Percentiles rank a stretch among this genome's conserved stretches.
These are phyloP conservation scores for Canavalia gladiata DNA, from an alignment of 306 rosid species.

Conservation along the genomic window DNA sequence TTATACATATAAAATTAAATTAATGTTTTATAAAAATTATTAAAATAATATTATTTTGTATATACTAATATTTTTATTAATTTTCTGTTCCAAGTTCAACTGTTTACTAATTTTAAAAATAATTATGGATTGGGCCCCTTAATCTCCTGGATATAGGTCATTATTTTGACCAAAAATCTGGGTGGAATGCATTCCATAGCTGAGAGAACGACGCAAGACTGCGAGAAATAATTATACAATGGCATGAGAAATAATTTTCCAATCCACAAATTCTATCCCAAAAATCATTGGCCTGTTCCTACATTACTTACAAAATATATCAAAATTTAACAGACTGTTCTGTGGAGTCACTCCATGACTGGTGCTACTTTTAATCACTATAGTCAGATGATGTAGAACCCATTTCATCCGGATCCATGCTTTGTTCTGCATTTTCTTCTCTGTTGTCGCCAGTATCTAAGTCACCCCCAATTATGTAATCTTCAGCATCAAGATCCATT, in stretches of 20 bases:
- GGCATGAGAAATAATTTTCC: slow-evolving; percentile 33
- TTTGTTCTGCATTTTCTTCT: slow-evolving; percentile 50
- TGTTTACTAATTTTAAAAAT: no score
- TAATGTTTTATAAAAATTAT: no score
- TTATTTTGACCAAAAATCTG: not conserved
- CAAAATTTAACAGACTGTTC: slow-evolving; percentile 23
- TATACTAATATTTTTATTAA: no score
- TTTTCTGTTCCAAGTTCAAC: no score
- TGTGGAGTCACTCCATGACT: slow-evolving; percentile 5
- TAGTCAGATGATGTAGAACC: slow-evolving; percentile 58
- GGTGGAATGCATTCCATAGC: not conserved
- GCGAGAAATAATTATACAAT: not conserved
- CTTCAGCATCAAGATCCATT: slow-evolving; percentile 55
- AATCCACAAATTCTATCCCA: slow-evolving; percentile 29
- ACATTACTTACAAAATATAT: slow-evolving; percentile 15
- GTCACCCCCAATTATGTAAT: slow-evolving; percentile 55
- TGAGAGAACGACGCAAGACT: not conserved
- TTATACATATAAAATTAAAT: no score
- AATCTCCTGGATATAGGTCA: no score
- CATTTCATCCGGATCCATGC: slow-evolving; percentile 39
- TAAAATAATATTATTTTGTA: no score
- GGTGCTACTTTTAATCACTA: slow-evolving; percentile 49
- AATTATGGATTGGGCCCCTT: no score
- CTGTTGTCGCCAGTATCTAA: slow-evolving; percentile 49
- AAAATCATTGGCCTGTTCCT: slow-evolving; percentile 35